Percentiles rank a stretch among this genome's conserved stretches.
These are phyloP conservation scores for Amanita phalloides DNA, from an alignment of 768 basidiomycete genomes.

Conservation along the genomic window DNA sequence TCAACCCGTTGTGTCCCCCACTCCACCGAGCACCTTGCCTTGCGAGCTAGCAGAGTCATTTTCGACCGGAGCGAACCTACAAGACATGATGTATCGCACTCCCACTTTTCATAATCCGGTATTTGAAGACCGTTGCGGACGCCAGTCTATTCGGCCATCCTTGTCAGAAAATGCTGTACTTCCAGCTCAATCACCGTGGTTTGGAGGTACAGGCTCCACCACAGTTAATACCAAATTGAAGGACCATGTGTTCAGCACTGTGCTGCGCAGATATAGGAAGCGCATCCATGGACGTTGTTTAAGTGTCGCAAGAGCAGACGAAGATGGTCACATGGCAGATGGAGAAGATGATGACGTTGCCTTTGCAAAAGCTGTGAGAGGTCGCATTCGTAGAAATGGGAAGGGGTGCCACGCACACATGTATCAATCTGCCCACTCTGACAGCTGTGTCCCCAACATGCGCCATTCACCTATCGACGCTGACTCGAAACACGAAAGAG, in stretches of 20 bases:
- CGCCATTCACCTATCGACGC: conserved; percentile 62
- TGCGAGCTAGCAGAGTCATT: neutral
- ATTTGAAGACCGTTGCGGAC: conserved; percentile 20
- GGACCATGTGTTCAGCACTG: conserved; percentile 90
- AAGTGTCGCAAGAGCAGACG: conserved; percentile 34
- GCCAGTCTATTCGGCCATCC: conserved; percentile 29
- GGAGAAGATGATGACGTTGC: conserved; percentile 15
- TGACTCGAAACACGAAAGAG: conserved; percentile 10
- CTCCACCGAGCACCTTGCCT: conserved; percentile 17
- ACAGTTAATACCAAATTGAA: conserved; percentile 89
- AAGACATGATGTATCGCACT: neutral
- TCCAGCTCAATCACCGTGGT: conserved; percentile 38
- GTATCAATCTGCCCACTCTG: conserved; percentile 28
- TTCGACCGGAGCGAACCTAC: neutral
- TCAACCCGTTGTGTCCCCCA: neutral
- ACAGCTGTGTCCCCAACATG: conserved; percentile 25
- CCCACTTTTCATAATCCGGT: neutral
- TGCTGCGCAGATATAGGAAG: conserved; percentile 65
- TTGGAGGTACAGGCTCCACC: conserved; percentile 88
- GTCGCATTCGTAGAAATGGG: conserved; percentile 19
- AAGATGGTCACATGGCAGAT: conserved; percentile 35
- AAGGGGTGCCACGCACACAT: conserved; percentile 33
- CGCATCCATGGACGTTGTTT: conserved; percentile 31
- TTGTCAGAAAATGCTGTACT: conserved; percentile 28
- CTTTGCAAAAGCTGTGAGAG: conserved; percentile 14